A percentile compares a stretch with the other conserved stretches of the same genome.
Evolutionary conservation across 1,139 yeast species (phyloP).

Genomic region (Diutina sp.): DNA sequence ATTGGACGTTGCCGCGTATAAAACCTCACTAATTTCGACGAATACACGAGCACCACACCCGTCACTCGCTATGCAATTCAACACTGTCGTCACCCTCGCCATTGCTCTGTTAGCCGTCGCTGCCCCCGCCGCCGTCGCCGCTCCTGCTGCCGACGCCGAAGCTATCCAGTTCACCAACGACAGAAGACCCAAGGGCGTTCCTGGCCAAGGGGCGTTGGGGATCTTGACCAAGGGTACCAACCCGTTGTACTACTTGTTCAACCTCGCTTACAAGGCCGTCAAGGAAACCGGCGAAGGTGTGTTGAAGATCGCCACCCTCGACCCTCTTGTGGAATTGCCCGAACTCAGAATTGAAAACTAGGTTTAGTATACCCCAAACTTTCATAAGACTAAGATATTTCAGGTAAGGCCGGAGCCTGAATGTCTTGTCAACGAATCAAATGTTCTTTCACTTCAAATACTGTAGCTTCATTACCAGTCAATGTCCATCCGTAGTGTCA

Average conservation of each 20-base stretch:
- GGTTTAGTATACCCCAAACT: background rate
- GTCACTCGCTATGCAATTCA: background rate
- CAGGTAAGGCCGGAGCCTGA: background rate
- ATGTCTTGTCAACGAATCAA: background rate
- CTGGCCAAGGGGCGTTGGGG: background rate
- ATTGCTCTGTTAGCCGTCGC: background rate
- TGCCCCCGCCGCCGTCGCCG: background rate
- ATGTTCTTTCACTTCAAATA: background rate
- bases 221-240: background rate
- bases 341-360: background rate
- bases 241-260: background rate
- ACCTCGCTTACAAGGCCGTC: background rate
- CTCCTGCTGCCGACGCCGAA: background rate
- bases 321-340: background rate
- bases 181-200: background rate
- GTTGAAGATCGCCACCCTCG: background rate
- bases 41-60: background rate
- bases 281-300: background rate
- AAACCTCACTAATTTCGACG: background rate
- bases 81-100: background rate
- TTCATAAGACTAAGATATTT: background rate
- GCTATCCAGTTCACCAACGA: background rate
- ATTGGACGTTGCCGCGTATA: background rate
- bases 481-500: no score
- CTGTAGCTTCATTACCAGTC: background rate